A percentile compares a stretch with the other conserved stretches of the same genome.
phyloP scores from a whole-genome alignment of 768 basidiomycete species.

The Paxillus ammoniavirescens region DNA sequence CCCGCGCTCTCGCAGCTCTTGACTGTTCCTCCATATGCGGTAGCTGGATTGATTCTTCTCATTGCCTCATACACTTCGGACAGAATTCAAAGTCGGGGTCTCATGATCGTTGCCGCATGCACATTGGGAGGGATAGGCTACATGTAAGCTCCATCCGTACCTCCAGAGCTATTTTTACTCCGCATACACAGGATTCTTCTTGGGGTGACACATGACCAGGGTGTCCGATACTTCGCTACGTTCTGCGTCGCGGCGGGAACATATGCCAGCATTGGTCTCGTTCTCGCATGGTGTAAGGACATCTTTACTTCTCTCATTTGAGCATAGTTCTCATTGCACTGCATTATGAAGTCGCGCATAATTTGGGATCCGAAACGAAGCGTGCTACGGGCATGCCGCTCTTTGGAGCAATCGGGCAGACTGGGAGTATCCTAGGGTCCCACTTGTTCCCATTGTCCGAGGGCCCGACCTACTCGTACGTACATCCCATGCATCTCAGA shows the following conservation, averaged over 20 bases:
- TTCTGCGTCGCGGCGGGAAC: slow-evolving; percentile 47
- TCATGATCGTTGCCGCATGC: slow-evolving; percentile 30
- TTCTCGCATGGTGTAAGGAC: slow-evolving; percentile 48
- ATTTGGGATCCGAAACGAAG: slow-evolving; percentile 46
- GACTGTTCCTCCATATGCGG: slow-evolving; percentile 55
- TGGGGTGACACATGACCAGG: slow-evolving; percentile 26
- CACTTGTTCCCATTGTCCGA: slow-evolving; percentile 42
- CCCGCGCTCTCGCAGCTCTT: slow-evolving; percentile 46
- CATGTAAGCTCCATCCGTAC: slow-evolving; percentile 26
- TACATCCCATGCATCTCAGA: background rate
- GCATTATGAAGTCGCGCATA: slow-evolving; percentile 36
- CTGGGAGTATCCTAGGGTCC: slow-evolving; percentile 40
- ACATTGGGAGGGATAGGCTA: slow-evolving; percentile 40
- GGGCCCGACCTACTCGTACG: slow-evolving; percentile 39
- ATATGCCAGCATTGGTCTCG: slow-evolving; percentile 43
- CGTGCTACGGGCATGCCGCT: slow-evolving; percentile 41
- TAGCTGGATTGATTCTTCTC: slow-evolving; percentile 37
- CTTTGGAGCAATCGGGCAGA: slow-evolving; percentile 42
- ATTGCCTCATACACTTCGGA: slow-evolving; percentile 41
- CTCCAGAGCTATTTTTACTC: background rate
- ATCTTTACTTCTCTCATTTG: background rate
- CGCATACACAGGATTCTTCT: slow-evolving; percentile 31
- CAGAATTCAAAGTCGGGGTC: slow-evolving; percentile 42
- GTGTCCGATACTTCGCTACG: slow-evolving; percentile 44
- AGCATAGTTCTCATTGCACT: background rate